These are phyloP conservation scores for Parachaetomium inaequale DNA, from an alignment of 495 filamentous ascomycete species.

Conservation along the genomic window DNA sequence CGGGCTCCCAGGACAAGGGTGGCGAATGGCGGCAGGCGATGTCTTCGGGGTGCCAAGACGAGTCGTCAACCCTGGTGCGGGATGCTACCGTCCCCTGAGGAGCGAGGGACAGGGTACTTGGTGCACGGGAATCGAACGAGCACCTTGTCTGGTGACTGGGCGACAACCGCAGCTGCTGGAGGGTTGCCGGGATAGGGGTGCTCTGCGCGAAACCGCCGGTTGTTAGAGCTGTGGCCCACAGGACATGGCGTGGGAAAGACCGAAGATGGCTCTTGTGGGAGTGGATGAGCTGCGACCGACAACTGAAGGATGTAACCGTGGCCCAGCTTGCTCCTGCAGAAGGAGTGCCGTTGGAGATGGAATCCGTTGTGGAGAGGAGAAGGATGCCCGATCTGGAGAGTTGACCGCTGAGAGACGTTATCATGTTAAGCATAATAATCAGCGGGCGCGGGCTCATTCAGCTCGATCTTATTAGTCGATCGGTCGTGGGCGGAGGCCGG, in stretches of 20 bases:
- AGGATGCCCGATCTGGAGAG: conserved; percentile 14
- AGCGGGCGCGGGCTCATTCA: conserved; percentile 17
- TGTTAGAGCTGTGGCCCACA: conserved; percentile 11
- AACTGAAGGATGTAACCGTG: conserved; percentile 22
- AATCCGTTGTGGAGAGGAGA: conserved; percentile 2
- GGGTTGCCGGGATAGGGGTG: conserved; percentile 6
- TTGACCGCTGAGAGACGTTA: conserved; percentile 19
- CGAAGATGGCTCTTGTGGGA: conserved; percentile 13
- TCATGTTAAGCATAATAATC: conserved; percentile 8
- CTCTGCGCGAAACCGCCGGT: conserved; percentile 18
- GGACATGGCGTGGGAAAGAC: conserved; percentile 19
- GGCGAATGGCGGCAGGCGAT: conserved; percentile 21
- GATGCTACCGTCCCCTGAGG: conserved; percentile 5
- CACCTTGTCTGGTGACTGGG: conserved; percentile 10
- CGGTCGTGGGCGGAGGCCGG: conserved; percentile 19
- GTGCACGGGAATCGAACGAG: conserved; percentile 18
- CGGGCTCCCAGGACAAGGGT: conserved; percentile 18
- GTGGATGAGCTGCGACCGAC: conserved; percentile 16
- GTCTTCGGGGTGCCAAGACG: conserved; percentile 16
- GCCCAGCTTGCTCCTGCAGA: conserved; percentile 13
- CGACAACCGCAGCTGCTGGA: not conserved
- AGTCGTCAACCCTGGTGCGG: conserved; percentile 14
- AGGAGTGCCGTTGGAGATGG: conserved; percentile 9
- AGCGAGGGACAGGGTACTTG: not conserved
- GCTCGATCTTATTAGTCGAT: conserved; percentile 33